A percentile compares a stretch with the other conserved stretches of the same genome.
Evolutionary conservation across 73 alveolate genomes (phyloP).

Genomic region (Vitrella brassicaformis): DNA sequence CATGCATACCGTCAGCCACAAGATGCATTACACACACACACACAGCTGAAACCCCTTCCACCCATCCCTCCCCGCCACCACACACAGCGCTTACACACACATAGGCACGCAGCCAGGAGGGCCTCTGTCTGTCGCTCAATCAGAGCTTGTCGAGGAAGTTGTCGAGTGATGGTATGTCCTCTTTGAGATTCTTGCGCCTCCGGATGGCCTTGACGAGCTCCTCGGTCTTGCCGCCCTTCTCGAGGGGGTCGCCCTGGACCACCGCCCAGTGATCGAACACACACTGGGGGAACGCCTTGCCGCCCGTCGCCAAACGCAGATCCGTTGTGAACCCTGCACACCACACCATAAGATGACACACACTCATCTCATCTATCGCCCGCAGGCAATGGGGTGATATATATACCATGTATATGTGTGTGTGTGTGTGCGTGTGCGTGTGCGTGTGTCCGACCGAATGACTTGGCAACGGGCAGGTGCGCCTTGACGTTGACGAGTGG

Average conservation of each 20-base stretch:
- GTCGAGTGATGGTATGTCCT: constrained; percentile 38
- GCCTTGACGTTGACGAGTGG: constrained; percentile 64
- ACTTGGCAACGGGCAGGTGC: constrained; percentile 94
- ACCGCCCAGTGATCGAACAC: constrained; percentile 94
- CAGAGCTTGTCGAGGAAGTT: constrained; percentile 41
- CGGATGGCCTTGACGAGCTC: constrained; percentile 26
- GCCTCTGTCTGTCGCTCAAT: too few relatives aligned
- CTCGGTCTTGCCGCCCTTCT: constrained; percentile 10
- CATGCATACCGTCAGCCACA: too few relatives aligned
- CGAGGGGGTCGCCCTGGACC: neutral
- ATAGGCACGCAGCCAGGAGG: too few relatives aligned
- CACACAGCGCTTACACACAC: too few relatives aligned
- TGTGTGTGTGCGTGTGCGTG: neutral
- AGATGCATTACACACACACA: too few relatives aligned
- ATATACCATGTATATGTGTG: neutral
- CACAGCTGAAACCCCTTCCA: too few relatives aligned
- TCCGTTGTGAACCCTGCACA: too few relatives aligned
- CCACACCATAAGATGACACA: too few relatives aligned
- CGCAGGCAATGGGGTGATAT: neutral
- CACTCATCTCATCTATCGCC: too few relatives aligned
- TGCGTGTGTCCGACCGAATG: constrained; percentile 90
- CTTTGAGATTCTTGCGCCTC: constrained; percentile 33
- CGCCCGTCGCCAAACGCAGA: constrained; percentile 86
- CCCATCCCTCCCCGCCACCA: too few relatives aligned
- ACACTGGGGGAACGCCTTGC: constrained; percentile 98